phyloP scores from a whole-genome alignment of 2,329 filamentous ascomycete species.

The Verticillium isaacii region DNA sequence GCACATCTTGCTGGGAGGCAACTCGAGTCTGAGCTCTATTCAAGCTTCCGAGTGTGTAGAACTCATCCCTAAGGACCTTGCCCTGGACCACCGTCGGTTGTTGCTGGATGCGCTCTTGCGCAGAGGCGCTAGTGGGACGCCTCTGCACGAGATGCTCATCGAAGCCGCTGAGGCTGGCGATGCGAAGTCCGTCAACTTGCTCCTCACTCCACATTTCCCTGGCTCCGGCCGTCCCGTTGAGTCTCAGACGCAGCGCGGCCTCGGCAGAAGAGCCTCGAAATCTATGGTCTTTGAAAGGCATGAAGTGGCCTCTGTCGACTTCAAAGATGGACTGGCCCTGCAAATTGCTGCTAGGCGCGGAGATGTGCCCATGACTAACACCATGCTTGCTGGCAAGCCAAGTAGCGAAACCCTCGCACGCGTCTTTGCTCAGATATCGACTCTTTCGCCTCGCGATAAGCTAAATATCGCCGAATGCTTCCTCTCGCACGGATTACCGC shows the following conservation, averaged over 20 bases:
- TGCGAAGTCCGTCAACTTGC: slow-evolving; percentile 38
- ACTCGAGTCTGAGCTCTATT: slow-evolving; percentile 34
- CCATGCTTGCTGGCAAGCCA: slow-evolving; percentile 42
- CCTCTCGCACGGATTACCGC: slow-evolving; percentile 41
- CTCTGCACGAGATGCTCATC: slow-evolving; percentile 44
- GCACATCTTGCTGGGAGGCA: slow-evolving; percentile 39
- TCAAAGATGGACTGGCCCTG: slow-evolving; percentile 47
- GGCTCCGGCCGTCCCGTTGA: slow-evolving; percentile 18
- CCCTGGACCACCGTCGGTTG: slow-evolving; percentile 37
- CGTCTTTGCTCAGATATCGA: slow-evolving; percentile 43
- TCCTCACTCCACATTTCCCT: slow-evolving; percentile 44
- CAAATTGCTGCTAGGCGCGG: slow-evolving; percentile 41
- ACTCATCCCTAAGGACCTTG: slow-evolving; percentile 41
- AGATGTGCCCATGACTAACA: slow-evolving; percentile 37
- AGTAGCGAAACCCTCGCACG: slow-evolving; percentile 39
- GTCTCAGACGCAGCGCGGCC: background rate
- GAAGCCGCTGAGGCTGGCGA: slow-evolving; percentile 45
- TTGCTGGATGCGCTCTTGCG: slow-evolving; percentile 42
- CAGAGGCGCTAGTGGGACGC: slow-evolving; percentile 43
- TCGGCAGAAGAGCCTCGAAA: slow-evolving; percentile 14
- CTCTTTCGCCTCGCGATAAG: slow-evolving; percentile 35
- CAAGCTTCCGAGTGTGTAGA: slow-evolving; percentile 46
- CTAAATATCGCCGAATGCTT: slow-evolving; percentile 46
- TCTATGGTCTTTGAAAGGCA: slow-evolving; percentile 35
- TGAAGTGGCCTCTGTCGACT: slow-evolving; percentile 46